Base-by-base conservation (phyloP, 306 rosid species). In the Quillaja saponaria region DNA sequence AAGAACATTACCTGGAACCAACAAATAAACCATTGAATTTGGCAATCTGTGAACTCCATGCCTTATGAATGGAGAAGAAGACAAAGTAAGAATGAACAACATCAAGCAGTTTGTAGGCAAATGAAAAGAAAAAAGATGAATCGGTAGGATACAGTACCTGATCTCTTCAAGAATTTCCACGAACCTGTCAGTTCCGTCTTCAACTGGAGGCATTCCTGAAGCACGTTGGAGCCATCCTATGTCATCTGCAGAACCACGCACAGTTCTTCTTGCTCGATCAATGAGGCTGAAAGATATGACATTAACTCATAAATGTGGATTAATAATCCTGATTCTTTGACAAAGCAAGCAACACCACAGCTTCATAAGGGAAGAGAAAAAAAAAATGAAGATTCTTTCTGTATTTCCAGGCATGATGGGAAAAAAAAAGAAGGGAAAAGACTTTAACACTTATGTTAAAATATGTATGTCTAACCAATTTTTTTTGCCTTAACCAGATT, bases 141-240 rank as follows among this genome's bases (percentile, higher is more conserved):
- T 8, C 3, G 56, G 57, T 11, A 66, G 40, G 34, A 44, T 64
- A 28, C 21, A 7, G 34, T 71, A 92, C 99, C 85, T 87, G 75
- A 94, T 78, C 47, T 45, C 64, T 11, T 69, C 86, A 69, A 94
- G 78, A 78, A 89, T 89, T 66, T 94, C 99, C 47, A 40, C 67
- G 77, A 92, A 92, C 52, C 86, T 92, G 34, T 83, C 85, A 0
- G 97, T 89, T 48, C 99, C 91, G 55, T 92, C 99, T 72, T 87
- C 95, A 66, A 86, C 90, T 0, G 91, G 76, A 14, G 91, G 95
- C 96, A 92, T 78, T 71, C 72, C 87, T 0, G 87, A 76, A 81
- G 84, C 91, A 70, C 71, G 81, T 74, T 86, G 95, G 61, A 92
- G 89, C 99, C 99, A 94, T 25, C 99, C 99, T 67, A 94, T 89